These are phyloP conservation scores for Ophiostoma pallidulum DNA, from an alignment of 2,329 filamentous ascomycete species.

Conservation along the genomic window DNA sequence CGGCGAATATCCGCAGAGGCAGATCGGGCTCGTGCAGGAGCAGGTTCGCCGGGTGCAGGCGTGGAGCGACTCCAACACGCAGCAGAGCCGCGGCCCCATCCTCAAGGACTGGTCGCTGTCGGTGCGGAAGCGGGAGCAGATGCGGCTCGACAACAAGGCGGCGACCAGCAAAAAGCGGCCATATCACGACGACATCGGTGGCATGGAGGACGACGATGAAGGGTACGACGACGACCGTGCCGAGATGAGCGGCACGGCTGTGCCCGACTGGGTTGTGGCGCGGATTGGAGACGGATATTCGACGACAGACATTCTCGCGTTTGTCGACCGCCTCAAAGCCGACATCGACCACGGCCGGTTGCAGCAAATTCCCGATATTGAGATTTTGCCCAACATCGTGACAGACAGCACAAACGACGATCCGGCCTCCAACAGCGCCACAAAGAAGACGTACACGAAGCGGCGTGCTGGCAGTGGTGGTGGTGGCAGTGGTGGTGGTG, in stretches of 20 bases:
- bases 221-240: constrained; percentile 19
- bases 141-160: constrained; percentile 38
- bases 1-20: constrained; percentile 48
- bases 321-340: constrained; percentile 36
- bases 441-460: constrained; percentile 12
- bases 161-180: constrained; percentile 24
- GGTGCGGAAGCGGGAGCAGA: constrained; percentile 55
- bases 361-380: constrained; percentile 45
- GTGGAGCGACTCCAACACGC: constrained; percentile 48
- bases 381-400: constrained; percentile 46
- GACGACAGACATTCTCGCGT: constrained; percentile 36
- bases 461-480: background rate
- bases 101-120: constrained; percentile 53
- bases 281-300: constrained; percentile 38
- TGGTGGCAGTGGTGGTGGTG: background rate
- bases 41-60: constrained; percentile 53
- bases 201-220: constrained; percentile 26
- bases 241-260: constrained; percentile 30
- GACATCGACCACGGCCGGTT: constrained; percentile 35
- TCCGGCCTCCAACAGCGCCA: constrained; percentile 14
- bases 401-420: constrained; percentile 9
- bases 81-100: constrained; percentile 29
- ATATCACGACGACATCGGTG: constrained; percentile 22
- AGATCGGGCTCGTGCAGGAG: constrained; percentile 53
- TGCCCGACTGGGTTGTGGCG: constrained; percentile 40